Percentiles rank a stretch among this genome's conserved stretches.
Conservation (phyloP, 768 basidiomycete genomes). For the Amanita inopinata region DNA sequence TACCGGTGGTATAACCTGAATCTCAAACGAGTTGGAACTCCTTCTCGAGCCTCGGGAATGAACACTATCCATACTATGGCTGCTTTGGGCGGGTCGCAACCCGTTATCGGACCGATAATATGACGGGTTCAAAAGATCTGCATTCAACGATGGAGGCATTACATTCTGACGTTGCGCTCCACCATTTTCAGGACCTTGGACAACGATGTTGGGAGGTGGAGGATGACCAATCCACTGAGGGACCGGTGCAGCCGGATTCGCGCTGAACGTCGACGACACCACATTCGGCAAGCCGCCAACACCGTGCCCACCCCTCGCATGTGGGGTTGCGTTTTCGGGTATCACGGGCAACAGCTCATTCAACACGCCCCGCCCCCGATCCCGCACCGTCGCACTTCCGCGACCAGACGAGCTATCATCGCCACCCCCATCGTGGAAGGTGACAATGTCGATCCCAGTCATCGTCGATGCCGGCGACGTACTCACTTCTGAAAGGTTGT, state of each 20-base stretch:
- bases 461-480: constrained; percentile 1
- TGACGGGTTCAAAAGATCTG: too few relatives aligned
- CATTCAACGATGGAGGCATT: too few relatives aligned
- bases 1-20: constrained; percentile 3
- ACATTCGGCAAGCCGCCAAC: not conserved
- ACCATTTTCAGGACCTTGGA: too few relatives aligned
- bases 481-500: not conserved
- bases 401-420: not conserved
- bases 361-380: not conserved
- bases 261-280: not conserved
- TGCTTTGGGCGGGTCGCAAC: too few relatives aligned
- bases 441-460: constrained; percentile 1
- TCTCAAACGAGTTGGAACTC: constrained; percentile 2
- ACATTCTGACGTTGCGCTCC: too few relatives aligned
- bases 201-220: not conserved
- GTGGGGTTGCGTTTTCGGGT: not conserved
- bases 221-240: not conserved
- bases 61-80: not conserved
- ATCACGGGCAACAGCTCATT: not conserved
- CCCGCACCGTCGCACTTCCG: not conserved
- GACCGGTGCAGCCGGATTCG: not conserved
- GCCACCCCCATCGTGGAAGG: not conserved
- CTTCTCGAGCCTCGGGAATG: not conserved
- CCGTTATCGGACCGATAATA: too few relatives aligned
- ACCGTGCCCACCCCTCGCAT: too few relatives aligned